A percentile compares a stretch with the other conserved stretches of the same genome.
These are phyloP conservation scores for Zasmidium cellare DNA, from an alignment of 2,329 filamentous ascomycete genomes.

Conservation along the genomic window DNA sequence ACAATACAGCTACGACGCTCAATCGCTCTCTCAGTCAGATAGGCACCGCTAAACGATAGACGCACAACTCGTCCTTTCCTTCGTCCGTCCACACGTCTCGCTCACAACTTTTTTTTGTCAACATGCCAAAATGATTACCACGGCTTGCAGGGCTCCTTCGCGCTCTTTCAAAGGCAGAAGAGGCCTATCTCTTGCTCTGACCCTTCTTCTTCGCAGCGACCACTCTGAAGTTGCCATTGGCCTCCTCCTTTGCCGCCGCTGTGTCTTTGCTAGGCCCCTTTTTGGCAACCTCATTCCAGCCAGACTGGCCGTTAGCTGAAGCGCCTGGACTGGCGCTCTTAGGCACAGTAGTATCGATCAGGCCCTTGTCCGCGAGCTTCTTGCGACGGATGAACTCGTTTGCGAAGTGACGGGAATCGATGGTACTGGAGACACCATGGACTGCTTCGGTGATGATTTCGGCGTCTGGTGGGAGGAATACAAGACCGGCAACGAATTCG, in stretches of 20 bases:
- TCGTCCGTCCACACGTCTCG: too few relatives aligned
- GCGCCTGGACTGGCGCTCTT: slow-evolving; percentile 51
- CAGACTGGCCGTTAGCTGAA: slow-evolving; percentile 41
- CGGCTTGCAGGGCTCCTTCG: not conserved
- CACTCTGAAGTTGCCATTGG: slow-evolving; percentile 77
- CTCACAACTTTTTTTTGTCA: not conserved
- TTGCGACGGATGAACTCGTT: slow-evolving; percentile 93
- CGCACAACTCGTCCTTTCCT: too few relatives aligned
- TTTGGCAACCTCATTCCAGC: slow-evolving; percentile 98
- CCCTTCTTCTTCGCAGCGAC: slow-evolving; percentile 91
- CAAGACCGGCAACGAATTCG: slow-evolving; percentile 71
- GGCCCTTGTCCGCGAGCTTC: slow-evolving; percentile 84
- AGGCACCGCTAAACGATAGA: not conserved
- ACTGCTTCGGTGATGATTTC: slow-evolving; percentile 87
- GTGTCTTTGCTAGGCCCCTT: slow-evolving; percentile 61
- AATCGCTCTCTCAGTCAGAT: too few relatives aligned
- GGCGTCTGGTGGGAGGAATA: slow-evolving; percentile 72
- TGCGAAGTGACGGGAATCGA: slow-evolving; percentile 90
- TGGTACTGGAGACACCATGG: slow-evolving; percentile 81
- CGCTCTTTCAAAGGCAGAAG: not conserved
- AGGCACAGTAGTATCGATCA: slow-evolving; percentile 63
- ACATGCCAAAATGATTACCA: not conserved
- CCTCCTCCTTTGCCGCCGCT: slow-evolving; percentile 39
- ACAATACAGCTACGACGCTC: not conserved
- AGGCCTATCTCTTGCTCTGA: slow-evolving; percentile 33